Evolutionary conservation across 306 rosid genomes (phyloP).

Genomic region (Medicago arabica): DNA sequence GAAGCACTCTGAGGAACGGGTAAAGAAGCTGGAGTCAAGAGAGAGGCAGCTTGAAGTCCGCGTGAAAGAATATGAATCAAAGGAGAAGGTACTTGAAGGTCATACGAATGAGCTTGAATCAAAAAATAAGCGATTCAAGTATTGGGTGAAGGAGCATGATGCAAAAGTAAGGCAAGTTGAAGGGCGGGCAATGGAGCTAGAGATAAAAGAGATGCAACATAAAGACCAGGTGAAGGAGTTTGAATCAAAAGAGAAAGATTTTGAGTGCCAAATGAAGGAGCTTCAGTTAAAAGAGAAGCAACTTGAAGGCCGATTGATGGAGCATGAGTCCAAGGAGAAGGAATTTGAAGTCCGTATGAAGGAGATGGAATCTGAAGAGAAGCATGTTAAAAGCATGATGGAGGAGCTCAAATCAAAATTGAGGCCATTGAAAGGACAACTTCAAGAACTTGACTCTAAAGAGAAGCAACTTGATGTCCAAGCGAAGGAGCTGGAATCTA

Average conservation of each 20-base stretch:
- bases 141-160: too few relatives aligned
- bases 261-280: not conserved
- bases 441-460: not conserved
- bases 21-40: not conserved
- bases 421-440: too few relatives aligned
- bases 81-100: conserved; percentile 9
- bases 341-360: not conserved
- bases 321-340: not conserved
- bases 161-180: not conserved
- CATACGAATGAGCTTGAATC: conserved; percentile 20
- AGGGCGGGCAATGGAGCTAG: not conserved
- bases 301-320: not conserved
- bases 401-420: not conserved
- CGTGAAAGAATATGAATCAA: not conserved
- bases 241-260: not conserved
- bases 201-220: not conserved
- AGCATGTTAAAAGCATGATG: not conserved
- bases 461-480: not conserved
- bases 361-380: not conserved
- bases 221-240: not conserved
- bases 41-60: not conserved
- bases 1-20: not conserved
- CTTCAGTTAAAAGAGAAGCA: not conserved
- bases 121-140: not conserved
- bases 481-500: not conserved